phyloP scores from a whole-genome alignment of 2,329 filamentous ascomycete species.

The Pestalotiopsis sp. region DNA sequence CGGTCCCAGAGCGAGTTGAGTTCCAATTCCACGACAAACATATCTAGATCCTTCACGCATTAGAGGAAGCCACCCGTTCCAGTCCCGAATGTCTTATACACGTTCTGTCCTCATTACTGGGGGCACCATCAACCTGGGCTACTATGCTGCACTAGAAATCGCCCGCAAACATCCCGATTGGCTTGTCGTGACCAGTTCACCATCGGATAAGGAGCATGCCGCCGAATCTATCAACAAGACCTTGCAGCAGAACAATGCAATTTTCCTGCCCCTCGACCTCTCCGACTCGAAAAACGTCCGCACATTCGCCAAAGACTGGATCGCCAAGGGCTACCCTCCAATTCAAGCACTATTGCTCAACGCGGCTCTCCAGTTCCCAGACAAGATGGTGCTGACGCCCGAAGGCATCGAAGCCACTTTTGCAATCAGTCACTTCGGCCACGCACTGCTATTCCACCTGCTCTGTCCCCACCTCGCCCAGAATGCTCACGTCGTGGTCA shows the following conservation, averaged over 20 bases:
- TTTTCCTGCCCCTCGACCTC: constrained; percentile 47
- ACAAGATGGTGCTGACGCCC: constrained; percentile 31
- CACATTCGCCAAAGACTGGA: constrained; percentile 41
- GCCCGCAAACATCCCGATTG: constrained; percentile 42
- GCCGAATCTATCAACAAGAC: constrained; percentile 45
- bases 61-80: too few species aligned
- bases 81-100: neutral
- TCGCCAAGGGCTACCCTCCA: constrained; percentile 35
- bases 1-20: too few species aligned
- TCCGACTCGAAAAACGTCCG: constrained; percentile 40
- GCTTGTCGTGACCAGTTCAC: constrained; percentile 44
- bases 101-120: constrained; percentile 44
- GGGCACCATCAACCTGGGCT: constrained; percentile 47
- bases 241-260: constrained; percentile 40
- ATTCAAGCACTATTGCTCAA: constrained; percentile 50
- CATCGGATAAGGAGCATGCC: constrained; percentile 43
- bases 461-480: constrained; percentile 40
- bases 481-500: constrained; percentile 46
- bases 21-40: too few species aligned
- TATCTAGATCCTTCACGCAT: too few species aligned
- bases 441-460: constrained; percentile 52
- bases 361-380: constrained; percentile 47
- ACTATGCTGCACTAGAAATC: constrained; percentile 40
- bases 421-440: constrained; percentile 51
- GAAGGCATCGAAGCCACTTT: constrained; percentile 52